Conservation (phyloP, 306 rosid genomes). For the Fragaria iinumae region DNA sequence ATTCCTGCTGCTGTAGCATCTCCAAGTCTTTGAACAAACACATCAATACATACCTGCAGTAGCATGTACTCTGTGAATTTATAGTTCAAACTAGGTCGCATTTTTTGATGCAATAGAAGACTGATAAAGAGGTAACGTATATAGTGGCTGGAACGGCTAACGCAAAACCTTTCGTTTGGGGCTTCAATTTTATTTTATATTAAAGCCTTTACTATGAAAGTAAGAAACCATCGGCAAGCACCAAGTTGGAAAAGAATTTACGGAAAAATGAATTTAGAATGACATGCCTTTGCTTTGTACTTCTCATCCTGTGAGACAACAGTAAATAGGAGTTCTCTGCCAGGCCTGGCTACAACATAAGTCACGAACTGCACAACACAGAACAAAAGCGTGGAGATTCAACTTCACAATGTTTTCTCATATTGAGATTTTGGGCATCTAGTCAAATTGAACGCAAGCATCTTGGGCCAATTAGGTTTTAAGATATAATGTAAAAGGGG, state of each 20-base stretch:
- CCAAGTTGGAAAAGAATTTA: conserved; percentile 2
- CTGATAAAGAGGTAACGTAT: neutral
- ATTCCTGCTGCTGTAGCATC: conserved; percentile 96
- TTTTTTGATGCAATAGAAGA: neutral
- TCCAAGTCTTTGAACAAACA: conserved; percentile 90
- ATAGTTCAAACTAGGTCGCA: neutral
- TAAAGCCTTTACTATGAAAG: conserved; percentile 2
- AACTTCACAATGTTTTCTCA: neutral
- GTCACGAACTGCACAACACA: conserved; percentile 67
- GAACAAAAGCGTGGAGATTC: conserved; percentile 23
- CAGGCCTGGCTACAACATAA: conserved; percentile 92
- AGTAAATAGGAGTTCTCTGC: conserved; percentile 86
- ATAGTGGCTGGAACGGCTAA: neutral
- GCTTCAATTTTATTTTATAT: neutral
- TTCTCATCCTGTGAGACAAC: conserved; percentile 97
- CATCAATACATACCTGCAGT: conserved; percentile 86
- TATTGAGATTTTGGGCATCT: neutral
- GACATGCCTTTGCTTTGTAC: conserved; percentile 86
- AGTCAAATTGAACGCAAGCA: neutral
- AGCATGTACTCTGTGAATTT: conserved; percentile 8
- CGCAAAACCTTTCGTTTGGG: neutral
- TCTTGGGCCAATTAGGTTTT: neutral
- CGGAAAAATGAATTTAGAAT: conserved; percentile 17
- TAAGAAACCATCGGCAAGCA: neutral
- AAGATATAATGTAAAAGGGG: conserved; percentile 13